Conservation (phyloP, 148 eudicot genomes). For the Rhododendron simsii region DNA sequence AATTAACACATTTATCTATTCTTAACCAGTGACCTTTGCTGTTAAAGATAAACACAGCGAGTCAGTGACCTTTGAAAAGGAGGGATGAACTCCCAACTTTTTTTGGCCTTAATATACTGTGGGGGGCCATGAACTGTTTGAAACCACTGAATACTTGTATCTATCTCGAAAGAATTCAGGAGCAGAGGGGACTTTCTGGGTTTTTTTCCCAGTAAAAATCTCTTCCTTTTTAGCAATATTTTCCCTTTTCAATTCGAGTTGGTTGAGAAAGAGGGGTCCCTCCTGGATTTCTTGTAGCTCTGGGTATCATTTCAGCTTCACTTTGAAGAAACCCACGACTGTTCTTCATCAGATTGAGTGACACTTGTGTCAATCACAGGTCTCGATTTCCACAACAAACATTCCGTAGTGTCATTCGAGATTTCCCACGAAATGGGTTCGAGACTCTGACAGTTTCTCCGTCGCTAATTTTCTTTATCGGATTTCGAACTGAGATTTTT, state of each 20-base stretch:
- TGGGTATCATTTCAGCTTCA: conserved; percentile 9
- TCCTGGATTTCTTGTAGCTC: neutral
- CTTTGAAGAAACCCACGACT: neutral
- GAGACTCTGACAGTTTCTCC: neutral
- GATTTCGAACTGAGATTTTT: neutral
- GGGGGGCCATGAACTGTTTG: neutral
- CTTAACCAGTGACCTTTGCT: too few relatives aligned
- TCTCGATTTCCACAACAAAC: neutral
- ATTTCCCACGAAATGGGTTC: neutral
- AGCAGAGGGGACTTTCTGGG: neutral
- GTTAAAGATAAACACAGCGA: too few relatives aligned
- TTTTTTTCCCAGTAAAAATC: neutral
- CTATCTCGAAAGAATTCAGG: neutral
- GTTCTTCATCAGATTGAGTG: neutral
- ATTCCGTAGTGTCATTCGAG: neutral
- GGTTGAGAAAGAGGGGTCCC: conserved; percentile 4
- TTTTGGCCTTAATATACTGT: neutral
- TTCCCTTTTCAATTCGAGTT: neutral
- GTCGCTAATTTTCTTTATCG: neutral
- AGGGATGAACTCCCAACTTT: neutral
- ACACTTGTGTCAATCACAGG: neutral
- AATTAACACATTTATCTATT: neutral
- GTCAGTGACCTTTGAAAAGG: neutral
- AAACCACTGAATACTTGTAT: neutral
- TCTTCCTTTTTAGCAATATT: neutral